These are phyloP conservation scores for Paraphaeosphaeria minitans DNA, from an alignment of 2,329 filamentous ascomycete genomes.

Conservation along the genomic window DNA sequence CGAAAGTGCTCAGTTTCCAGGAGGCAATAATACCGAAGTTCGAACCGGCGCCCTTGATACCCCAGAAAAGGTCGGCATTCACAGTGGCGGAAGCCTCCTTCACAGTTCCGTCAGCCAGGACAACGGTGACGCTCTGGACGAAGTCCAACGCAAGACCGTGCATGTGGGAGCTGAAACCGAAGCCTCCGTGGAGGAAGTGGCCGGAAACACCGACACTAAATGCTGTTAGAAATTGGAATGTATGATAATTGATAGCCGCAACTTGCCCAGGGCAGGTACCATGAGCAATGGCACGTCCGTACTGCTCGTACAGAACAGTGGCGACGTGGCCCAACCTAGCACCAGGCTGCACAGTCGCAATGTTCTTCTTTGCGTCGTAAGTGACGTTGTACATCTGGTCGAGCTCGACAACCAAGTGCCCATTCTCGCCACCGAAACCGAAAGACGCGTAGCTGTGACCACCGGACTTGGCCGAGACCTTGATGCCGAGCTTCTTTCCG, in stretches of 20 bases:
- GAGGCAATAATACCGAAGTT: conserved; percentile 42
- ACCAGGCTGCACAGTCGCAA: conserved; percentile 52
- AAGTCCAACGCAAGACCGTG: conserved; percentile 20
- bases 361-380: conserved; percentile 41
- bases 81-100: conserved; percentile 29
- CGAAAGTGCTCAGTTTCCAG: conserved; percentile 25
- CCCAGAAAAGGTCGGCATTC: conserved; percentile 45
- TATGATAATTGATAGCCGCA: neutral
- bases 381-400: conserved; percentile 48
- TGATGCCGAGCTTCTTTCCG: conserved; percentile 53
- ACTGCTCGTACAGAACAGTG: conserved; percentile 21
- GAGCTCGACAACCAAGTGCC: conserved; percentile 52
- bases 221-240: neutral
- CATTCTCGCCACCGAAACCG: conserved; percentile 52
- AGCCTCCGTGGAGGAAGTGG: conserved; percentile 20
- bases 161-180: conserved; percentile 20
- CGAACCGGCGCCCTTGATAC: conserved; percentile 40
- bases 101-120: conserved; percentile 35
- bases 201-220: conserved; percentile 19
- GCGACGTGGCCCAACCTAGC: conserved; percentile 47
- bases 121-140: conserved; percentile 19
- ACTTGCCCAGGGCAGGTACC: conserved; percentile 56
- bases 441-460: conserved; percentile 63
- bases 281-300: conserved; percentile 47
- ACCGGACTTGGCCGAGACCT: conserved; percentile 63